Evolutionary conservation across 75 land plant species (phyloP), one percentile per base, ranked within the genome.

Genomic region (Pinus albicaulis): DNA sequence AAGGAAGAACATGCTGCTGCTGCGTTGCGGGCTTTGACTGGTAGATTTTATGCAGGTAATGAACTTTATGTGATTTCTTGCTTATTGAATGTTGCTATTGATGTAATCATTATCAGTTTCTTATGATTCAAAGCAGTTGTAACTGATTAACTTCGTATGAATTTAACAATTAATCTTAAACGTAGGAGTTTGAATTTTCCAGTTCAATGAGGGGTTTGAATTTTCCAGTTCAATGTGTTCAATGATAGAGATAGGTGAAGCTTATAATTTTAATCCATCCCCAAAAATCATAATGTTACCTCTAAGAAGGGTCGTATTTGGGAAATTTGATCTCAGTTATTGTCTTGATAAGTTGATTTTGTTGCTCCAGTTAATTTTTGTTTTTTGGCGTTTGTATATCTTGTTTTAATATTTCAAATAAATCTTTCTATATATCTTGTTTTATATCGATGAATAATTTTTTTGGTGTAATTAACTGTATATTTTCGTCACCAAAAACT

Each of bases 1-100:
- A 91, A 90, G 56, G 92, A 88, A 75, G 92, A 90, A 28, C 83
- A 90, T 58, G 92, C 92, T 52, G 90, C 88, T 28, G 83, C 83
- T 71, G 92, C 92, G 11, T 80, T 90, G 15, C 78, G 76, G 34
- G 85, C 80, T 28, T 57, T 90, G 56, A 72, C 82, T 57, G 92
- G 92, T 19, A 79, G 92, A 69, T 90, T 85, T 63, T 90, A 90
- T 82, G 88, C 92, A 78, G 90, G 90, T 89, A 19, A 55, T 19
- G 41, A 7, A 22, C 53, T 63, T 23, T 19, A 22, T 41, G 59
- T 28, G 3, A 5, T 55, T n/a, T 34, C 5, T 71, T 34, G 0
- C 5, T 71, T 4, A 66, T 15, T 10, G 66, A 0, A 17, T 28
- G 41, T 7, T 53, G 1, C n/a, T 24, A 25, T 0, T 25, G 17